These are phyloP conservation scores for Colletotrichum sublineola DNA, from an alignment of 2,329 filamentous ascomycete genomes.

Conservation along the genomic window DNA sequence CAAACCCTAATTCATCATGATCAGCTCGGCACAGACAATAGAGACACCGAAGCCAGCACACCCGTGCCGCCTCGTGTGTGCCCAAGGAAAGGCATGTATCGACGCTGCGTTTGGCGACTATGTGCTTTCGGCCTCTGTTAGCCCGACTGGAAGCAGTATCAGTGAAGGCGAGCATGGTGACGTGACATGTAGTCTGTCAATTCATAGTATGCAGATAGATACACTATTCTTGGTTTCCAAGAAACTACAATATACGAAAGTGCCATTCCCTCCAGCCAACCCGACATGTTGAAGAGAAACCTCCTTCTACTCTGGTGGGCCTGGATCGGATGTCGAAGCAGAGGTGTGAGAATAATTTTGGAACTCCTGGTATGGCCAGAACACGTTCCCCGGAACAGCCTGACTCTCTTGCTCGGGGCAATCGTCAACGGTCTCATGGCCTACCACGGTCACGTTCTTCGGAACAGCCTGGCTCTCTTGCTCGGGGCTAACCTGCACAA, in stretches of 20 bases:
- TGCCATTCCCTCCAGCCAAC: no score
- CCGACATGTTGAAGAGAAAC: no score
- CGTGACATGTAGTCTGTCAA: neutral
- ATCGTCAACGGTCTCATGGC: neutral
- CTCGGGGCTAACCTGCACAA: neutral
- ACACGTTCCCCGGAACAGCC: no score
- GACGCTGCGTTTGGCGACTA: neutral
- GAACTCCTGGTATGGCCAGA: no score
- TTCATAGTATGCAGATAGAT: neutral
- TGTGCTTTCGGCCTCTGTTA: neutral
- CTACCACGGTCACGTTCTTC: neutral
- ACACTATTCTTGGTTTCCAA: neutral
- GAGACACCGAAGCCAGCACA: no score
- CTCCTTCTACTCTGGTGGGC: neutral
- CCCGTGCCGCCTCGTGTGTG: neutral
- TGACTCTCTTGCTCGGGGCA: neutral
- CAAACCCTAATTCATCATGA: neutral
- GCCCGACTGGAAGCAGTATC: neutral
- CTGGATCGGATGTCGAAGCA: neutral
- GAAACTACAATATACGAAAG: neutral
- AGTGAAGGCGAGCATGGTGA: neutral
- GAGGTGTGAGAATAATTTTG: neutral
- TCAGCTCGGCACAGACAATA: neutral
- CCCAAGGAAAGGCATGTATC: neutral
- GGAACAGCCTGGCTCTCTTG: neutral